phyloP scores from a whole-genome alignment of 257 asterid species.

The Cordia subcordata region DNA sequence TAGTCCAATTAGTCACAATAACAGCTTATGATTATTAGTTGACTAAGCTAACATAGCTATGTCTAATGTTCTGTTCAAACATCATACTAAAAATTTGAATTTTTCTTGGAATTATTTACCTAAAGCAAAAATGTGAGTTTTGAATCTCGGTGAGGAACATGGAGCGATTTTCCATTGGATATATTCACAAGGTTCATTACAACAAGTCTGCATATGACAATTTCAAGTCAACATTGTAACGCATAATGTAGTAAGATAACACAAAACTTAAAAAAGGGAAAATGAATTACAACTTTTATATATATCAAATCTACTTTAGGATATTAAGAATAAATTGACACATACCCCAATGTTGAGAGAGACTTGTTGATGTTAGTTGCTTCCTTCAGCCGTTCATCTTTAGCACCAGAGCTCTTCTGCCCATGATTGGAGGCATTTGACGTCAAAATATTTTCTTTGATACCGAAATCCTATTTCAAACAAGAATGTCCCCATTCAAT shows the following conservation, averaged over 20 bases:
- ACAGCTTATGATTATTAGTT: no score
- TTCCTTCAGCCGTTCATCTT: slow-evolving; percentile 96
- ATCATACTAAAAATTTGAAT: not conserved
- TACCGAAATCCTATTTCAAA: slow-evolving; percentile 2
- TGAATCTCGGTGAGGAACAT: slow-evolving; percentile 96
- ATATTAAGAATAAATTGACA: slow-evolving; percentile 15
- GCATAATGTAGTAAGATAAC: not conserved
- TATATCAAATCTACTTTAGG: not conserved
- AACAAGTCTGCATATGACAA: slow-evolving; percentile 61
- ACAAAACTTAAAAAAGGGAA: slow-evolving; percentile 1
- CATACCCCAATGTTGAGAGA: slow-evolving; percentile 93
- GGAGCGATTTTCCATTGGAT: slow-evolving; percentile 85
- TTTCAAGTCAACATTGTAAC: not conserved
- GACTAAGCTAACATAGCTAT: not conserved
- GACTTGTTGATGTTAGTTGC: slow-evolving; percentile 97
- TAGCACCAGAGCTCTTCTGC: slow-evolving; percentile 99
- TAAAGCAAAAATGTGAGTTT: slow-evolving; percentile 98
- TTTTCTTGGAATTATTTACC: slow-evolving; percentile 38
- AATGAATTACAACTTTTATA: not conserved
- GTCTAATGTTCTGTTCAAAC: not conserved
- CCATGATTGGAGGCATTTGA: slow-evolving; percentile 31
- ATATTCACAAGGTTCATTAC: slow-evolving; percentile 91
- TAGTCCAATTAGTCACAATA: no score
- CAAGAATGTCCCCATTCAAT: not conserved
- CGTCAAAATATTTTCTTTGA: not conserved